phyloP scores from a whole-genome alignment of 768 basidiomycete species.

The Leccinellum albellum region DNA sequence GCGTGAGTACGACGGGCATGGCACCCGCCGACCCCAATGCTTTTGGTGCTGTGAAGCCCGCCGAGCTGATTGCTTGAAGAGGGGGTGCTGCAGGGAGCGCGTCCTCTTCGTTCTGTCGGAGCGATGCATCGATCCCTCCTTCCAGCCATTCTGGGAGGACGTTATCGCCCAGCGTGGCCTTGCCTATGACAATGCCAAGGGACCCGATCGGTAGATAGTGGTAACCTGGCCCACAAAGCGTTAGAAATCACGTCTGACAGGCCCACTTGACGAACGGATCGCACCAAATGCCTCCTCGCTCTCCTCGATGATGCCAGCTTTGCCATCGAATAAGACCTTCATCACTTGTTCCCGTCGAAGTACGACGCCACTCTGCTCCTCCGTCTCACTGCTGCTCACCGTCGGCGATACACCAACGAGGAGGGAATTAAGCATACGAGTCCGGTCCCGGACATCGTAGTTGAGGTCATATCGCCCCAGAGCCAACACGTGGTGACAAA shows the following conservation, averaged over 20 bases:
- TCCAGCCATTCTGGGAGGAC: conserved; percentile 85
- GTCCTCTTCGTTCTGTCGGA: conserved; percentile 70
- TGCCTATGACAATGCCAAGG: conserved; percentile 57
- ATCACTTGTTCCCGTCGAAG: conserved; percentile 79
- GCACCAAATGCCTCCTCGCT: conserved; percentile 33
- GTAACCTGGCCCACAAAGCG: conserved; percentile 28
- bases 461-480: conserved; percentile 85
- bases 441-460: conserved; percentile 90
- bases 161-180: conserved; percentile 39
- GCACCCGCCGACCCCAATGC: conserved; percentile 28
- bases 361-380: conserved; percentile 66
- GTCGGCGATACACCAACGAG: conserved; percentile 51
- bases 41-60: conserved; percentile 24
- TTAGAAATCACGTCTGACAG: conserved; percentile 2
- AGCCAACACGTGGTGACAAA: conserved; percentile 71
- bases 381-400: conserved; percentile 34
- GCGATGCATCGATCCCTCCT: conserved; percentile 70
- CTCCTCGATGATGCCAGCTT: conserved; percentile 45
- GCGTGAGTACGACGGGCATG: conserved; percentile 56
- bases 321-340: conserved; percentile 77
- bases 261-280: conserved; percentile 7
- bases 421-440: conserved; percentile 72
- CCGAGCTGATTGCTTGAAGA: conserved; percentile 41
- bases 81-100: conserved; percentile 26
- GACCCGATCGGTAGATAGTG: conserved; percentile 57